phyloP scores from a whole-genome alignment of 441 rosid species.

The Omphalea diandra region DNA sequence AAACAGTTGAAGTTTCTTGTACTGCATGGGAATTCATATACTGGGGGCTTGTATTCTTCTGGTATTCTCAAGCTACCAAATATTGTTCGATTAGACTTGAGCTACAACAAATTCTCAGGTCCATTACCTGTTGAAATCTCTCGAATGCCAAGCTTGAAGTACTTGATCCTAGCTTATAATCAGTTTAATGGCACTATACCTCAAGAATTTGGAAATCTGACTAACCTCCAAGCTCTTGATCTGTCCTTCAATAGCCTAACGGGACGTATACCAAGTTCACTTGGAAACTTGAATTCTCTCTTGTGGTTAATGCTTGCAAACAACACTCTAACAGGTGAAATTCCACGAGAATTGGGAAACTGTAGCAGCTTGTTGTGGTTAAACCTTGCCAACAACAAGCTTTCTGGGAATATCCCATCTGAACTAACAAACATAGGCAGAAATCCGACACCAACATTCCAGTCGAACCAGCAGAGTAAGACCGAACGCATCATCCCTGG shows the following conservation, averaged over 20 bases:
- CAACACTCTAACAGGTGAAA: conserved; percentile 58
- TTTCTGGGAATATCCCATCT: conserved; percentile 57
- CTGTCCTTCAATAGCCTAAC: conserved; percentile 68
- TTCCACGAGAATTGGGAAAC: conserved; percentile 69
- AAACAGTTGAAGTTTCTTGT: conserved; percentile 53
- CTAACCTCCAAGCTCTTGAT: conserved; percentile 69
- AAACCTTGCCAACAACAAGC: conserved; percentile 75
- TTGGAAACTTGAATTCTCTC: conserved; percentile 69
- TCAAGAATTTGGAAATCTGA: conserved; percentile 57
- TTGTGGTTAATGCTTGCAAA: conserved; percentile 92
- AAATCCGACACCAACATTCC: conserved; percentile 51
- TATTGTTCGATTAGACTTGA: conserved; percentile 61
- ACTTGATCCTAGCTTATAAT: conserved; percentile 60
- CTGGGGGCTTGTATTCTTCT: conserved; percentile 60
- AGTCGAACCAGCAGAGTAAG: conserved; percentile 36
- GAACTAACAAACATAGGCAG: conserved; percentile 61
- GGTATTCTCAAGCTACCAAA: conserved; percentile 58
- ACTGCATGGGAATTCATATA: conserved; percentile 53
- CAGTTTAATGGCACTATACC: conserved; percentile 68
- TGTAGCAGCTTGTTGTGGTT: conserved; percentile 83
- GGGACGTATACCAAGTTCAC: conserved; percentile 62
- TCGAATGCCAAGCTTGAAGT: conserved; percentile 50
- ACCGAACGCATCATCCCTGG: conserved; percentile 46
- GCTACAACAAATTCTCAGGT: conserved; percentile 69
- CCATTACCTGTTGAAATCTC: conserved; percentile 59